Evolutionary conservation across 2,329 filamentous ascomycete genomes (phyloP), one percentile per base, ranked within the genome.

Genomic region (Myrmaecium sp.): DNA sequence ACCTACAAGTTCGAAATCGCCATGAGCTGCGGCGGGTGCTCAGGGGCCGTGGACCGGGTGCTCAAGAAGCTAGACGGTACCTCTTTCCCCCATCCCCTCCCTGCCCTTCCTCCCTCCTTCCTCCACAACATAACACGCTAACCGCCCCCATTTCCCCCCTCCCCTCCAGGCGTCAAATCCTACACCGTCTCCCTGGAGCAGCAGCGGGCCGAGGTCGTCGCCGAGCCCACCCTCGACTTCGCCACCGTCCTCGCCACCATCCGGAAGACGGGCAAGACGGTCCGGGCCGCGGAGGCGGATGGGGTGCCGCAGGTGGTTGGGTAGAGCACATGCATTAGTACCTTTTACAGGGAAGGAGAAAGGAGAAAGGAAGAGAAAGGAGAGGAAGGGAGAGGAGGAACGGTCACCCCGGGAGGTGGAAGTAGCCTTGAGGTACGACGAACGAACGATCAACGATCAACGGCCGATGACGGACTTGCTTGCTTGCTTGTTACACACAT

Each of bases 1-100:
- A 80, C 72, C 41, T 95, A 95, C 76, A 81, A 89, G 55, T 95
- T 95, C 66, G 74, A 84, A 57, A 71, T 95, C 54, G 66, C 62
- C 56, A 98, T 98, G 89, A 78, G 64, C 65, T 98, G 89, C 61
- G 72, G 80, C 50, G 30, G 30, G 53, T 98, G 89, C 74, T 94
- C 84, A 23, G 83, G 84, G 46, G 89, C 89, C 39, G 67, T 98
- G 23, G 79, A 92, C 57, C 70, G 83, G 27, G 83, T 94, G 23
- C 71, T 98, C 37, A 86, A 80, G 62, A 93, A 82, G 61, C 72
- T 92, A 3, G 77, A 91, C 12, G 83, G 84, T 92, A 49, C 37
- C 69, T 55, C 7, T 13, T n/a, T 21, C 17, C 27, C 14, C 8
- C 35, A 22, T 21, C 15, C 13, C 11, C 7, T 28, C 23, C 25